Evolutionary conservation across 2,329 filamentous ascomycete genomes (phyloP), one percentile per base, ranked within the genome.

Genomic region (Aspergillus hiratsukae): DNA sequence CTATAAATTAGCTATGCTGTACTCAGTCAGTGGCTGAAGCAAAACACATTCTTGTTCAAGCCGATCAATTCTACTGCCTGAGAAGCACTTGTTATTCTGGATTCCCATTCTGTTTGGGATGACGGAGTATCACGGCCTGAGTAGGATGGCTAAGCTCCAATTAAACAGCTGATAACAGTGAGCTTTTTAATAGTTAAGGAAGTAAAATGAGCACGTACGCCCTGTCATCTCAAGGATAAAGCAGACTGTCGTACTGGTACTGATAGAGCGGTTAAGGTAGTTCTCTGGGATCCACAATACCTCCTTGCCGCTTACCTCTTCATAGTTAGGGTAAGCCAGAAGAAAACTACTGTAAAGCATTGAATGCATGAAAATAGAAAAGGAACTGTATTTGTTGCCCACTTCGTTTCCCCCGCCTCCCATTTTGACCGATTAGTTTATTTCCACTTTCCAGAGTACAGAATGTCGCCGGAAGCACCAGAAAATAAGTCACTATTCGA

Each of bases 401-500:
- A 27, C 25, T 27, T 27, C 25, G 5, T 27, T 27, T 27, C 25
- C 6, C 14, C 17, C 31, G 14, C 31, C 14, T 37, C 5, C 17
- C 14, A 17, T 37, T 37, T 17, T 5, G 14, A 37, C 31, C 17
- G 5, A 37, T 37, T 17, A 37, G 31, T 17, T 14, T 17, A 17
- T 17, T 27, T 41, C 9, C 43, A 46, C 6, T 17, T 27, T 41
- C 9, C 43, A 46, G 10, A 11, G 23, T 21, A 41, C 43, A 28
- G 11, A 17, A 63, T 49, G 10, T 65, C 64, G 57, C 51, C 57
- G 37, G 57, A 58, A 49, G 9, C 37, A 43, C 29, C 45, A 5
- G 31, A 53, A 46, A 54, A 57, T 19, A 40, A 55, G 31, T 66
- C 68, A 14, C 50, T 62, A 19, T 65, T 66, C 43, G 64, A 69